A percentile compares a stretch with the other conserved stretches of the same genome.
These are phyloP conservation scores for Rubia balearica DNA, from an alignment of 305 asterid genomes.

Conservation along the genomic window DNA sequence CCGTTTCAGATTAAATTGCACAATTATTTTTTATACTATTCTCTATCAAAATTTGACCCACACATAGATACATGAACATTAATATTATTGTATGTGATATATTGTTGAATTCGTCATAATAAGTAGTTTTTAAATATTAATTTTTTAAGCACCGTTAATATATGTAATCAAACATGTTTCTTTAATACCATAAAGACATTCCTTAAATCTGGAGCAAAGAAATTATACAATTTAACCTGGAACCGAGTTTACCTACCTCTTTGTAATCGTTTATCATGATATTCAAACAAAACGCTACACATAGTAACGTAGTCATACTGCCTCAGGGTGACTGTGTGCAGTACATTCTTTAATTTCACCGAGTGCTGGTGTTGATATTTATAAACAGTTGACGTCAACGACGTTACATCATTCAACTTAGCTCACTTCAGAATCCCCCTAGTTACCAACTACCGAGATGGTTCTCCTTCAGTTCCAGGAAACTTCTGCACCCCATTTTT, in stretches of 20 bases:
- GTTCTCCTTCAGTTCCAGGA: conserved; percentile 49
- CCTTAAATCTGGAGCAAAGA: too few relatives aligned
- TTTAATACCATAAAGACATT: too few relatives aligned
- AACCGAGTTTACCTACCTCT: background rate
- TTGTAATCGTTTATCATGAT: background rate
- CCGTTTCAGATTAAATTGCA: too few relatives aligned
- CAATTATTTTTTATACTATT: too few relatives aligned
- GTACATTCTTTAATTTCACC: background rate
- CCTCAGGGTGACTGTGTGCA: background rate
- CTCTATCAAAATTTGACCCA: too few relatives aligned
- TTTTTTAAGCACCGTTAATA: too few relatives aligned
- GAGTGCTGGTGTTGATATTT: background rate
- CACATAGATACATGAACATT: too few relatives aligned
- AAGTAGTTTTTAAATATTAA: too few relatives aligned
- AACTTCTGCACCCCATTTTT: conserved; percentile 22
- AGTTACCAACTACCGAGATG: conserved; percentile 21
- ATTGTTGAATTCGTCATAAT: too few relatives aligned
- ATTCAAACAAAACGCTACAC: background rate
- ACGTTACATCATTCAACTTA: conserved; percentile 30
- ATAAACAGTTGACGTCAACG: conserved; percentile 36
- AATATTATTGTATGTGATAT: too few relatives aligned
- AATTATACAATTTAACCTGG: too few relatives aligned
- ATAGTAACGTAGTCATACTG: background rate
- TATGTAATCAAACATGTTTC: too few relatives aligned
- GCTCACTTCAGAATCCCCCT: conserved; percentile 2